These are phyloP conservation scores for Microbotryomycetes sp. DNA, from an alignment of 1,284 basidiomycete species.

Conservation along the genomic window DNA sequence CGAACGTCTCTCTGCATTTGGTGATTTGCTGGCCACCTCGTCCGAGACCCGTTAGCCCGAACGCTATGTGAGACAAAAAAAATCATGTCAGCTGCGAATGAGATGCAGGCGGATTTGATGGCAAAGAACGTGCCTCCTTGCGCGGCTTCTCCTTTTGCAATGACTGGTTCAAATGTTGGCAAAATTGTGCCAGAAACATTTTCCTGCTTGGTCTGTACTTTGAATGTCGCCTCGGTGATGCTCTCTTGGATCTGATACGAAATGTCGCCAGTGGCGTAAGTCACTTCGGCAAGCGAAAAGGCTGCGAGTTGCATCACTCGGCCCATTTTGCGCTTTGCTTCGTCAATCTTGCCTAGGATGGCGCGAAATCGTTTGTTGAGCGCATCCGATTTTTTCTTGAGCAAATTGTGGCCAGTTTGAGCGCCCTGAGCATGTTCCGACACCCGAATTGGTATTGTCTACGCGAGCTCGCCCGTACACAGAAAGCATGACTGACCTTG, in stretches of 20 bases:
- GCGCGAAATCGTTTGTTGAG: constrained; percentile 37
- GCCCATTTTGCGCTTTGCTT: constrained; percentile 99
- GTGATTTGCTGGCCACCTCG: constrained; percentile 95
- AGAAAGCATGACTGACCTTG: constrained; percentile 84
- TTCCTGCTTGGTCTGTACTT: constrained; percentile 90
- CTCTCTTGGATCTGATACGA: constrained; percentile 82
- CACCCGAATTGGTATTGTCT: too few relatives aligned
- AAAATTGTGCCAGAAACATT: constrained; percentile 98
- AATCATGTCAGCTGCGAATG: neutral
- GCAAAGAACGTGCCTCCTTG: constrained; percentile 45
- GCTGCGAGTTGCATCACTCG: constrained; percentile 96
- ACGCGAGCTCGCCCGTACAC: neutral
- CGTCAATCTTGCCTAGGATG: constrained; percentile 55
- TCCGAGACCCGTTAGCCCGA: constrained; percentile 94
- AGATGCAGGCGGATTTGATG: constrained; percentile 1
- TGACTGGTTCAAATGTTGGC: constrained; percentile 87
- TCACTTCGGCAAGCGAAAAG: constrained; percentile 97
- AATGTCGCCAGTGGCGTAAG: constrained; percentile 95
- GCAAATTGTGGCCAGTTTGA: constrained; percentile 90
- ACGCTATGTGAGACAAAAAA: constrained; percentile 55
- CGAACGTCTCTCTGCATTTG: constrained; percentile 87
- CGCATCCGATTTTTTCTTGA: constrained; percentile 75
- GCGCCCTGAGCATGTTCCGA: too few relatives aligned
- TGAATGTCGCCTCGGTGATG: constrained; percentile 68
- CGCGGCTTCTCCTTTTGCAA: constrained; percentile 53